Conservation (phyloP, 1,284 basidiomycete species). For the Fistulina hepatica region DNA sequence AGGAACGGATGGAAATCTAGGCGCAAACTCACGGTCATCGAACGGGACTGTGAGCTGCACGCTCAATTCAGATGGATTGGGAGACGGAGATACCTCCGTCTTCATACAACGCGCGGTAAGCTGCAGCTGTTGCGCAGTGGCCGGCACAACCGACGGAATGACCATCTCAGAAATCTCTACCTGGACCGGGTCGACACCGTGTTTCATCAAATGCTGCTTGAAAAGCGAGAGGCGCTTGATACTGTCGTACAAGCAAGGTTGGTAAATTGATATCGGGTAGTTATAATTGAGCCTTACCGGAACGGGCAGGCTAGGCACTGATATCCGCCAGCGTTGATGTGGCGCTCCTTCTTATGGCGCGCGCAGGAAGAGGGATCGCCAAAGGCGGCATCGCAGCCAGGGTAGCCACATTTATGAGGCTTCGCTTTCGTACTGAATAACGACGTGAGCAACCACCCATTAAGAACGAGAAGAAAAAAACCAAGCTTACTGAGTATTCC, state of each 20-base stretch:
- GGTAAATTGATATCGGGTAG: background rate
- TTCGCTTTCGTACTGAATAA: constrained; percentile 36
- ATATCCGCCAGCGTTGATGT: constrained; percentile 30
- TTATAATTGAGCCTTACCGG: constrained; percentile 26
- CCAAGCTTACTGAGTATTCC: constrained; percentile 45
- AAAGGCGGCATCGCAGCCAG: constrained; percentile 36
- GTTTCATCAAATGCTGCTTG: constrained; percentile 39
- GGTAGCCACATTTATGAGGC: constrained; percentile 38
- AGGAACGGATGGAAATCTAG: no score
- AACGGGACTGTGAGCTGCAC: no score
- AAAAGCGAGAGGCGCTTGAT: constrained; percentile 56
- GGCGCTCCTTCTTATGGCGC: constrained; percentile 50
- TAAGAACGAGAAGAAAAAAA: constrained; percentile 6
- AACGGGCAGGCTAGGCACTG: constrained; percentile 39
- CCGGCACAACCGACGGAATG: no score
- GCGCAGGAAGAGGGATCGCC: constrained; percentile 54
- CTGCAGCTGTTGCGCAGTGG: no score
- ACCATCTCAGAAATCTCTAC: no score
- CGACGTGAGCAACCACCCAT: constrained; percentile 3
- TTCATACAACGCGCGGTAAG: no score
- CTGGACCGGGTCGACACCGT: constrained; percentile 27
- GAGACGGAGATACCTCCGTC: no score
- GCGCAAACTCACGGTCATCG: no score
- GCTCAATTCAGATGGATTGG: no score
- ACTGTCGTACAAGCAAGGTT: constrained; percentile 16